These are phyloP conservation scores for Smallanthus sonchifolius DNA, from an alignment of 129 eudicot species.

Conservation along the genomic window DNA sequence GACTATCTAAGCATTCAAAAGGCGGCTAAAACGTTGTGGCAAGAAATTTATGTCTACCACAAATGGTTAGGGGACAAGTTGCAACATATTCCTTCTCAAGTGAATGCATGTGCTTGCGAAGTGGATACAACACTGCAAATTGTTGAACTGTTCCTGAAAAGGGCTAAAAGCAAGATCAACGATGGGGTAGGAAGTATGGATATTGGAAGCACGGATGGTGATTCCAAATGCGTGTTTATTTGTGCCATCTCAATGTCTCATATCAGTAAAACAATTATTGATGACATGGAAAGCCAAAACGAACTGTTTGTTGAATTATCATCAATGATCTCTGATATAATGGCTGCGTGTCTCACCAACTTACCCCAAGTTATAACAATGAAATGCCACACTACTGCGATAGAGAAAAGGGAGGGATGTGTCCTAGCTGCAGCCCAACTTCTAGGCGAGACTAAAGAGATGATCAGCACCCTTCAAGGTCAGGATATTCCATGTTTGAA, in stretches of 20 bases:
- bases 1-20: background rate
- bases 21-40: background rate
- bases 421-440: background rate
- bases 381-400: background rate
- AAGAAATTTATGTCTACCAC: background rate
- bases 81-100: background rate
- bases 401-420: background rate
- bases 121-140: background rate
- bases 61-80: conserved; percentile 1
- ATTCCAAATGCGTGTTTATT: background rate
- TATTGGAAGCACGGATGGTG: background rate
- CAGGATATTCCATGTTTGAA: background rate
- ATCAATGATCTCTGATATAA: too few species aligned
- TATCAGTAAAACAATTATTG: background rate
- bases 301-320: background rate
- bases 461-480: background rate
- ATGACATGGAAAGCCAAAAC: background rate
- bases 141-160: background rate
- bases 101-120: too few species aligned
- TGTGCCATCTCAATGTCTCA: background rate
- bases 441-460: conserved; percentile 4
- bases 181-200: background rate
- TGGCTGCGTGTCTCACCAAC: conserved; percentile 7
- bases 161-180: background rate
- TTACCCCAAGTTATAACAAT: conserved; percentile 1